A percentile compares a stretch with the other conserved stretches of the same genome.
Conservation (phyloP, 2,329 filamentous ascomycete genomes). For the Sporothrix schenckii region DNA sequence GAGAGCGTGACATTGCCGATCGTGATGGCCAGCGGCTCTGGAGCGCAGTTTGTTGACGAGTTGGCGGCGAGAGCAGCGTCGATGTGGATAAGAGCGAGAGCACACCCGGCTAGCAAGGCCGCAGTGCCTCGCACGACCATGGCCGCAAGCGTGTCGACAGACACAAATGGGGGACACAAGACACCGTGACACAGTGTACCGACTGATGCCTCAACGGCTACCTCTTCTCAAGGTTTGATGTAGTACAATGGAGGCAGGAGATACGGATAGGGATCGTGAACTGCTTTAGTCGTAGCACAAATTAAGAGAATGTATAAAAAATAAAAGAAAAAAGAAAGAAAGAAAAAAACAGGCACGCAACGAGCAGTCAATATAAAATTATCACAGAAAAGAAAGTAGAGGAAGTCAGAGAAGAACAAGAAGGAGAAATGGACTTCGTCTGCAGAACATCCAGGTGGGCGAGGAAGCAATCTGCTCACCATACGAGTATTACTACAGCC, state of each 20-base stretch:
- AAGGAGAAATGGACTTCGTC: background rate
- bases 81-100: background rate
- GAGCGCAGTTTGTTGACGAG: background rate
- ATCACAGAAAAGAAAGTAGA: background rate
- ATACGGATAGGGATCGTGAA: too few relatives aligned
- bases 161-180: background rate
- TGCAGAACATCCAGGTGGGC: background rate
- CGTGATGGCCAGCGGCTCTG: slow-evolving; percentile 18
- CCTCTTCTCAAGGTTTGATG: background rate
- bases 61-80: background rate
- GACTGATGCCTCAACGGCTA: background rate
- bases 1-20: slow-evolving; percentile 28
- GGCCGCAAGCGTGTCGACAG: background rate
- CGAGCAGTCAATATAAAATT: too few relatives aligned
- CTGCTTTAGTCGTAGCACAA: too few relatives aligned
- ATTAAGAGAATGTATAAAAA: too few relatives aligned
- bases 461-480: background rate
- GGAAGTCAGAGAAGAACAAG: background rate
- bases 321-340: too few relatives aligned
- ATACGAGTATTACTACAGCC: background rate
- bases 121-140: background rate
- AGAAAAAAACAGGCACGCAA: too few relatives aligned
- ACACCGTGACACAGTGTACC: background rate
- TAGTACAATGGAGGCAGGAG: too few relatives aligned
- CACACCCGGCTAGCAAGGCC: background rate